Base-by-base conservation (phyloP, 228 moss, liverwort and hornwort species). In the Sphagnum fallax region DNA sequence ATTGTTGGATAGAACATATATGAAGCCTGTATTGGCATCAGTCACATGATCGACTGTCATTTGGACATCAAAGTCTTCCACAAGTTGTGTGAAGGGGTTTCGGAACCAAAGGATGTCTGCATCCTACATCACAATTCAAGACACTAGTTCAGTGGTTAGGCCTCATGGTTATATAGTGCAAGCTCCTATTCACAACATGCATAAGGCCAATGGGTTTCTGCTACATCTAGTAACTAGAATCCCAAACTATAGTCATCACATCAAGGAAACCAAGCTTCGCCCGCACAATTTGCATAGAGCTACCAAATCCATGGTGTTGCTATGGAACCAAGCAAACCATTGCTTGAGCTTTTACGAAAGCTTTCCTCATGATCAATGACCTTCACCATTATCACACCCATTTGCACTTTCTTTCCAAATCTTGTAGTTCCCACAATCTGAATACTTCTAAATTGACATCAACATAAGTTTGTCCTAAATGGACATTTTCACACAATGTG, bases 21-120 rank as follows among this genome's bases (percentile, higher is more conserved):
- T 85, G 74, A 71, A 97, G n/a, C 97, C 97, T 68, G 93, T 91
- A 50, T 97, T 97, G 5, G 93, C 67, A 12, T 91, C 95, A 5
- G 64, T 73, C 62, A 81, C 87, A 65, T 76, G 84, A 60, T 97
- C 96, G 9, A 84, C 82, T 0, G 96, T 87, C n/a, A 97, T 88
- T 70, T 93, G 91, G 16, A 97, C 87, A 52, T 91, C 93, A 0
- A 70, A 74, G 4, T 89, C 64, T 4, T 67, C 10, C 0, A 69
- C 71, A 4, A 97, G 73, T 53, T 80, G 73, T 15, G 84, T 68
- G 13, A 97, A 97, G 0, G 96, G 96, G 71, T 93, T 72, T 6
- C 91, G 84, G 0, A 93, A 78, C 96, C 93, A 93, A 63, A 97
- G 10, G 13, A 97, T 83, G 65, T 97, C 96, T 7, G 89, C 96